phyloP scores from a whole-genome alignment of 139 green algal genomes.

The Eudorina sp. region DNA sequence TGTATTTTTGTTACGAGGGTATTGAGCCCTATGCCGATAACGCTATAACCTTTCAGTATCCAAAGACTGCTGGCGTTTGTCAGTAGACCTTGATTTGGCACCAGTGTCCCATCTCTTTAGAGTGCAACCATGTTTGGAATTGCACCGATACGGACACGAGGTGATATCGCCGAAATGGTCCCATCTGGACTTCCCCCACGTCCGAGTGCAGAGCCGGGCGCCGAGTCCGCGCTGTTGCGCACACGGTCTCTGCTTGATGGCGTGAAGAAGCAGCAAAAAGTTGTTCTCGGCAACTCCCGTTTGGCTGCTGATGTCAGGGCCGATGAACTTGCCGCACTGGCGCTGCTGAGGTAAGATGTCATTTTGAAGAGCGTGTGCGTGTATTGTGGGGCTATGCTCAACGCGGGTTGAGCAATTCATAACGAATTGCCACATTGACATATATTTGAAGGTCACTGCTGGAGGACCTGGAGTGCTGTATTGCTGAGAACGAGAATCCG shows the following conservation, averaged over 20 bases:
- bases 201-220: neutral
- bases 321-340: conserved; percentile 10
- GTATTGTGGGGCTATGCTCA: too few species aligned
- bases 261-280: neutral
- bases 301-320: neutral
- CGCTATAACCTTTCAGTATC: too few species aligned
- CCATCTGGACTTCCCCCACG: neutral
- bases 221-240: neutral
- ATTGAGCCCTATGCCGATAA: too few species aligned
- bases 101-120: too few species aligned
- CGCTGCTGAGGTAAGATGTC: neutral
- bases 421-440: neutral
- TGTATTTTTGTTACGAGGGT: too few species aligned
- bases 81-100: too few species aligned
- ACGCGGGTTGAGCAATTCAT: neutral
- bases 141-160: conserved; percentile 11
- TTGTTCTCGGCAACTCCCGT: neutral
- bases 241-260: neutral
- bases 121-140: conserved; percentile 32
- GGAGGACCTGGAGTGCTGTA: neutral
- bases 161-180: neutral
- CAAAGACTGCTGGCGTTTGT: too few species aligned
- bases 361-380: too few species aligned
- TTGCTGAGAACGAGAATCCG: conserved; percentile 3
- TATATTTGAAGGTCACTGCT: conserved; percentile 5